These are phyloP conservation scores for Isochrysis galbana DNA, from an alignment of 78 protist species.

Conservation along the genomic window DNA sequence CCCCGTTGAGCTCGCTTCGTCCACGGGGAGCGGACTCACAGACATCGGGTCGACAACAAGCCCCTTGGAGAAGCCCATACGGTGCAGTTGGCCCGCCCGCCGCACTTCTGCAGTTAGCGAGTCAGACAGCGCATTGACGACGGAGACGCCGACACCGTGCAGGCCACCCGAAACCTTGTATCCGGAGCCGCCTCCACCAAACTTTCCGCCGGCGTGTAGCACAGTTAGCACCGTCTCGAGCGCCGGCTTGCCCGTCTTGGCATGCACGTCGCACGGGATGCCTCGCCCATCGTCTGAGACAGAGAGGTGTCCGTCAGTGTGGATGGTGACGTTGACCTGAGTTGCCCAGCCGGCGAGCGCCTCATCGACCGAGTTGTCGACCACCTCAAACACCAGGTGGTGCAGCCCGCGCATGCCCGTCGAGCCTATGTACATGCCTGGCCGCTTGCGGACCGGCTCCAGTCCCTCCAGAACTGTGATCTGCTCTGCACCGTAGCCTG, in stretches of 20 bases:
- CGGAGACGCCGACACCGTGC: conserved; percentile 45
- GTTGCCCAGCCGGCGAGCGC: conserved; percentile 18
- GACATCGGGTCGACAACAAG: neutral
- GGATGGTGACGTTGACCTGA: neutral
- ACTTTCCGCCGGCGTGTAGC: conserved; percentile 39
- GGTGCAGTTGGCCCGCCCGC: neutral
- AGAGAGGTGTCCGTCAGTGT: neutral
- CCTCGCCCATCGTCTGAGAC: conserved; percentile 41
- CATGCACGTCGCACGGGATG: conserved; percentile 33
- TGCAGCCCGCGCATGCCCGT: conserved; percentile 29
- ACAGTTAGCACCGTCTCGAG: conserved; percentile 33
- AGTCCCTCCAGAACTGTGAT: conserved; percentile 41
- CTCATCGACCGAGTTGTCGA: conserved; percentile 36
- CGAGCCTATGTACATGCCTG: conserved; percentile 40
- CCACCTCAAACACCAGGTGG: conserved; percentile 40
- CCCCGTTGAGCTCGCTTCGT: neutral
- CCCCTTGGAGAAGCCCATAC: neutral
- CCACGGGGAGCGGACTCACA: neutral
- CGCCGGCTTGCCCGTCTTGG: conserved; percentile 29
- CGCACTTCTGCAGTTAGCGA: neutral
- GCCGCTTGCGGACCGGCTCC: conserved; percentile 46
- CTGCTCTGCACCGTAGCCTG: conserved; percentile 34
- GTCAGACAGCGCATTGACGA: conserved; percentile 35
- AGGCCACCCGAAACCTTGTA: conserved; percentile 39
- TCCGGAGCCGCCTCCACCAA: conserved; percentile 18